Base-by-base conservation (phyloP, 2,329 filamentous ascomycete genomes). In the Chlorencoelia australis region DNA sequence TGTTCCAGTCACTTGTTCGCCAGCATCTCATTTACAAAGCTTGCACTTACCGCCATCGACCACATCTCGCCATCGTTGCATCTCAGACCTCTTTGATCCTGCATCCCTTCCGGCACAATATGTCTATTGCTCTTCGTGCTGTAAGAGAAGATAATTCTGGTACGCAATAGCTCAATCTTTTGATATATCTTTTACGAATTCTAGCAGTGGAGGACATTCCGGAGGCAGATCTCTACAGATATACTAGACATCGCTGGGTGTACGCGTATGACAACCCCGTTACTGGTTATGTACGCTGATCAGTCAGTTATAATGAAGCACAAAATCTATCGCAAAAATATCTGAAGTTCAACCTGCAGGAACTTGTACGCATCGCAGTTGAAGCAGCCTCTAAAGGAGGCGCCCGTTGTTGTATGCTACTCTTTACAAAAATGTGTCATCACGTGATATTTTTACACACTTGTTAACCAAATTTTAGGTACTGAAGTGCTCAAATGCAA, bases 401-500 rank as follows among this genome's bases (percentile, higher is more conserved):
- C 34, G 41, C 41, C 18, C 34, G 33, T 40, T 17, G 27, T 34
- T 43, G 40, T 37, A 27, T 10, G 20, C 16, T 32, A 22, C 24
- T 19, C 14, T n/a, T n/a, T n/a, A n/a, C n/a, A n/a, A 10, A 10
- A 9, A 20, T 16, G 4, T 32, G 18, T 20, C 8, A 24, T 33
- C n/a, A 9, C 15, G 15, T 15, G 9, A 16, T 31, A n/a, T n/a
- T n/a, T n/a, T n/a, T 8, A 31, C 4, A 31, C 16, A 3, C 29
- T 3, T 7, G 10, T 8, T 11, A 20, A 14, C 15, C 19, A 10
- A 13, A 17, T 31, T 20, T n/a, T 3, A 37, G 41, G 41, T 17
- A 41, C 30, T 18, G 16, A 24, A 36, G 32, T 44, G 30, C 27
- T 47, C 8, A 54, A 51, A 27, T 51, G 48, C 36, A 22, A 42